Conservation (phyloP, 768 basidiomycete genomes). For the Mycena amicta region DNA sequence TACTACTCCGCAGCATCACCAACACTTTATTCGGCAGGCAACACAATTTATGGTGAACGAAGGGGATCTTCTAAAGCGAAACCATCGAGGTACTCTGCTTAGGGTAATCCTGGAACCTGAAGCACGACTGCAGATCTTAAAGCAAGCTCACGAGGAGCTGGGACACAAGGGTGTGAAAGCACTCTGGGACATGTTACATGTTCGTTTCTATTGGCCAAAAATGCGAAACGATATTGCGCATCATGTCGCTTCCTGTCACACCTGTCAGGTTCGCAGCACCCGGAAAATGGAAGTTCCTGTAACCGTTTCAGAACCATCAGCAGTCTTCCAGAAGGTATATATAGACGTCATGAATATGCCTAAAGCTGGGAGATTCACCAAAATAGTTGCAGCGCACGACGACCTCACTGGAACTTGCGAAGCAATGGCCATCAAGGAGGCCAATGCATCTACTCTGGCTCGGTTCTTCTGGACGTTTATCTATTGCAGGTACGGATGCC, state of each 20-base stretch:
- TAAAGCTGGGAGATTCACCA: slow-evolving; percentile 15
- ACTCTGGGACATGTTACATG: not conserved
- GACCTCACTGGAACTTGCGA: too few relatives aligned
- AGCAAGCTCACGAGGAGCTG: too few relatives aligned
- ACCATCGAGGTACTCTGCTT: not conserved
- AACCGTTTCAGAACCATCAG: slow-evolving; percentile 1
- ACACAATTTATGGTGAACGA: too few relatives aligned
- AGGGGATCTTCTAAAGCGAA: slow-evolving; percentile 19
- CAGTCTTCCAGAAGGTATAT: slow-evolving; percentile 17
- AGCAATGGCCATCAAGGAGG: slow-evolving; percentile 19
- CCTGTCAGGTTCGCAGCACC: too few relatives aligned
- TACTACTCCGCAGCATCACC: too few relatives aligned
- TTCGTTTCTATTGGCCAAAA: too few relatives aligned
- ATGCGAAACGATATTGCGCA: slow-evolving; percentile 26
- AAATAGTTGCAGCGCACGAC: too few relatives aligned
- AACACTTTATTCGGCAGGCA: too few relatives aligned
- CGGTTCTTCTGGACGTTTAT: too few relatives aligned
- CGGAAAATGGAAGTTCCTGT: slow-evolving; percentile 18
- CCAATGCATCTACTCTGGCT: slow-evolving; percentile 10
- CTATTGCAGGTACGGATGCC: slow-evolving; percentile 31
- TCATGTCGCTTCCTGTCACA: slow-evolving; percentile 30
- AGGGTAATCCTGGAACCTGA: slow-evolving; percentile 22
- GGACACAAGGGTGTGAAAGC: slow-evolving; percentile 29
- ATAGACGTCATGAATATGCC: slow-evolving; percentile 28
- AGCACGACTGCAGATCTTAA: slow-evolving; percentile 9